phyloP scores from a whole-genome alignment of 2,329 filamentous ascomycete species.

The Alternaria arborescens region DNA sequence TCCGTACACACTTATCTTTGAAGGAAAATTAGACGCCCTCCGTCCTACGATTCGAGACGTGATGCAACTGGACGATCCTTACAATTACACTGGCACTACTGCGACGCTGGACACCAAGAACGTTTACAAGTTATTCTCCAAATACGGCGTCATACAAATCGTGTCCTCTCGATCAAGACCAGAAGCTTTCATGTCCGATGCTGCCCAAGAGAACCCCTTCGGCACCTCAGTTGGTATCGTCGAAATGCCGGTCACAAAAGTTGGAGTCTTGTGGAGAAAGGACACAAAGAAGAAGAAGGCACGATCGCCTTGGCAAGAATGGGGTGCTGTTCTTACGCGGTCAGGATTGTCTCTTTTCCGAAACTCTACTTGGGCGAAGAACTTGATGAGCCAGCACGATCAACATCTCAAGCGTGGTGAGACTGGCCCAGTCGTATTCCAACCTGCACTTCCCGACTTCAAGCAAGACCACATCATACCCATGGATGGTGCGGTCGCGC shows the following conservation, averaged over 20 bases:
- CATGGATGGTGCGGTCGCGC: slow-evolving; percentile 88
- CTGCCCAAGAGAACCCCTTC: slow-evolving; percentile 82
- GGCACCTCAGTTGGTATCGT: slow-evolving; percentile 87
- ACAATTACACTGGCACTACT: slow-evolving; percentile 82
- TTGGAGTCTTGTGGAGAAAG: slow-evolving; percentile 93
- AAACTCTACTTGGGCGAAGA: slow-evolving; percentile 92
- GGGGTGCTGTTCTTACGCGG: slow-evolving; percentile 95
- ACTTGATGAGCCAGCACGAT: slow-evolving; percentile 87
- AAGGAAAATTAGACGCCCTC: slow-evolving; percentile 82
- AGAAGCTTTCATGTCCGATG: slow-evolving; percentile 92
- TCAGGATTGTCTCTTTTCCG: slow-evolving; percentile 97
- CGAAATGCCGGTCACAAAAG: slow-evolving; percentile 96
- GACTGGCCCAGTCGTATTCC: slow-evolving; percentile 83
- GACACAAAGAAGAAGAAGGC: slow-evolving; percentile 93
- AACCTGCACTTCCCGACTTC: slow-evolving; percentile 87
- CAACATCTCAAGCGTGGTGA: slow-evolving; percentile 80
- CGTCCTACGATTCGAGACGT: slow-evolving; percentile 90
- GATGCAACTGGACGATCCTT: slow-evolving; percentile 90
- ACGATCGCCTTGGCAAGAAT: slow-evolving; percentile 97
- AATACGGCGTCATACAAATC: slow-evolving; percentile 91
- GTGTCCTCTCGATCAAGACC: slow-evolving; percentile 92
- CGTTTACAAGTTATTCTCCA: slow-evolving; percentile 87
- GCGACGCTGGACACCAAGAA: slow-evolving; percentile 79
- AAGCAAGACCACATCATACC: slow-evolving; percentile 95
- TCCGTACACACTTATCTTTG: slow-evolving; percentile 92